phyloP scores from a whole-genome alignment of 176 grass and related monocot species.

The Saccharum officinarum region DNA sequence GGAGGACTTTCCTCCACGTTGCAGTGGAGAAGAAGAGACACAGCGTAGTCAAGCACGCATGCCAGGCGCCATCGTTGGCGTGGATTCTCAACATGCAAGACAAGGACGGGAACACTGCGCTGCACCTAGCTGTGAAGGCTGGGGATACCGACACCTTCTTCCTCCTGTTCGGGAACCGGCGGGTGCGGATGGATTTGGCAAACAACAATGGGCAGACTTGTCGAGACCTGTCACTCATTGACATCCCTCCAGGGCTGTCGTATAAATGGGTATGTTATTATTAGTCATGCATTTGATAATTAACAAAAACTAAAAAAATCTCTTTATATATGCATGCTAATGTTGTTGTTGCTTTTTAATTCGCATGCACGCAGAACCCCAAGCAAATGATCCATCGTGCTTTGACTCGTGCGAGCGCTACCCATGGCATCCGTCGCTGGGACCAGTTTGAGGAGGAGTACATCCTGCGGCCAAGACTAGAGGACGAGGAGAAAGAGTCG shows the following conservation, averaged over 20 bases:
- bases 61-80: not conserved
- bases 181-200: constrained; percentile 14
- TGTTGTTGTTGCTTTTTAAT: too few relatives aligned
- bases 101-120: constrained; percentile 39
- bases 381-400: not conserved
- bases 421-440: not conserved
- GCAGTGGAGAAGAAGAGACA: not conserved
- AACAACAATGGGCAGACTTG: constrained; percentile 34
- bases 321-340: too few relatives aligned
- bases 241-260: constrained; percentile 8
- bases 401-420: not conserved
- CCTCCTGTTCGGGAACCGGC: constrained; percentile 1
- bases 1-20: constrained; percentile 15
- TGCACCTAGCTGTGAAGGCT: constrained; percentile 26
- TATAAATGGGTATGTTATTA: not conserved
- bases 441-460: constrained; percentile 31
- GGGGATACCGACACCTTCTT: not conserved
- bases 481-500: constrained; percentile 30
- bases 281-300: too few relatives aligned
- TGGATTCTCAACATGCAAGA: constrained; percentile 38
- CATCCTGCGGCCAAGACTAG: not conserved
- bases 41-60: not conserved
- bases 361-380: constrained; percentile 14
- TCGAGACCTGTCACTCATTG: not conserved
- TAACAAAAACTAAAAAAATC: too few relatives aligned